Base-by-base conservation (phyloP, 2,329 filamentous ascomycete species). In the Ophiosphaerella narmari region DNA sequence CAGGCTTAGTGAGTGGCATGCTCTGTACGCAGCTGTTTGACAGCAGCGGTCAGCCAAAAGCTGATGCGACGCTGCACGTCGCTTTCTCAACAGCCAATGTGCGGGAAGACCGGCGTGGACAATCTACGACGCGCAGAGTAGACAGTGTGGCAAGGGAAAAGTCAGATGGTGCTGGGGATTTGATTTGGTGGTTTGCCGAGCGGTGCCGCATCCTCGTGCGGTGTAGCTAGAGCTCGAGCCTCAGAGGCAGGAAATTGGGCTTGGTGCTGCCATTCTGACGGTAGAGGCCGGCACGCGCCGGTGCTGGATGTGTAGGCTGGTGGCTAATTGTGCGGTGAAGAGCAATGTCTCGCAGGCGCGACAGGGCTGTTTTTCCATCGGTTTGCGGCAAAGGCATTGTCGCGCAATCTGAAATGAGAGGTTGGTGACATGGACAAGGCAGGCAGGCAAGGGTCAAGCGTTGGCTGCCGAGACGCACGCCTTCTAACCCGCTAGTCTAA, bases 181-280 rank as follows among this genome's bases (percentile, higher is more conserved):
- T 49, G 38, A 42, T 42, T 21, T 42, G 39, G 31, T 42, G 31
- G 38, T 40, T 26, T 36, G 48, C 51, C 43, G 52, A 52, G 44
- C 31, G 52, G 48, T 38, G 46, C 52, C 36, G 26, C 26, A 29
- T 29, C 26, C 7, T 29, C 7, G 5, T 32, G 36, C 34, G 43
- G 21, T 48, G 46, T 46, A 55, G 46, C 46, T 38, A 33, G 43
- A 53, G 50, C 46, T 48, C 37, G 38, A 45, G 53, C 41, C 36
- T 42, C 11, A 34, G 34, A n/a, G 16, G 23, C 26, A 31, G n/a
- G 18, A 50, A 24, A 24, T 36, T 11, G 26, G 26, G 4, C 26
- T 29, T 29, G 7, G 6, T 7, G 26, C 26, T 3, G 26, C 26
- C 26, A 8, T 29, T 29, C 18, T 21, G 18, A 5, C 18, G 3